Conservation (phyloP, 306 rosid species). For the Pterocarpus santalinus region DNA sequence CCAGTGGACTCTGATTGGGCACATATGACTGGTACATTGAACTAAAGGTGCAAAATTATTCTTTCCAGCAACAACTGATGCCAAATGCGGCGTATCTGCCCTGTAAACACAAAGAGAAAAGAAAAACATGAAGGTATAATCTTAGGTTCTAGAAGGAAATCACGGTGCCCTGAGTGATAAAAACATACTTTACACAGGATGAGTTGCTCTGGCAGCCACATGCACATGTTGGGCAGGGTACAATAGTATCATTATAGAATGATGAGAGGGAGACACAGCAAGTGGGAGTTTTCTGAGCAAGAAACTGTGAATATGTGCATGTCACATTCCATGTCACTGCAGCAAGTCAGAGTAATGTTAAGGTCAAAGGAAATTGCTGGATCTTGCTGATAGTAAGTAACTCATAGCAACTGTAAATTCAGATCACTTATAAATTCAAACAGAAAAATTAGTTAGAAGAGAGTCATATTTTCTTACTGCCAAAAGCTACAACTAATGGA, state of each 20-base stretch:
- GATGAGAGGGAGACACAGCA: conserved; percentile 91
- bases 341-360: conserved; percentile 38
- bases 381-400: background rate
- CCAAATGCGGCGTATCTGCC: conserved; percentile 67
- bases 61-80: conserved; percentile 71
- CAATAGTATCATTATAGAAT: conserved; percentile 83
- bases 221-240: conserved; percentile 77
- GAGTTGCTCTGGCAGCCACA: conserved; percentile 78
- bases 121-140: conserved; percentile 14
- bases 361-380: background rate
- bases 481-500: background rate
- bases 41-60: conserved; percentile 67
- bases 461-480: conserved; percentile 9
- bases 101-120: conserved; percentile 52
- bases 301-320: conserved; percentile 88
- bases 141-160: conserved; percentile 21
- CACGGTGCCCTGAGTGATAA: conserved; percentile 9
- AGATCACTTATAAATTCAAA: conserved; percentile 8
- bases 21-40: conserved; percentile 87
- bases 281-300: conserved; percentile 78
- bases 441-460: background rate
- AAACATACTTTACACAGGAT: conserved; percentile 73
- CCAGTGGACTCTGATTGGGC: conserved; percentile 93
- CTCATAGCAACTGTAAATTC: background rate
- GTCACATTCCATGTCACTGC: conserved; percentile 96